Percentiles rank a stretch among this genome's conserved stretches.
Evolutionary conservation across 1,139 yeast species (phyloP).

Genomic region (Candida freyschussii): DNA sequence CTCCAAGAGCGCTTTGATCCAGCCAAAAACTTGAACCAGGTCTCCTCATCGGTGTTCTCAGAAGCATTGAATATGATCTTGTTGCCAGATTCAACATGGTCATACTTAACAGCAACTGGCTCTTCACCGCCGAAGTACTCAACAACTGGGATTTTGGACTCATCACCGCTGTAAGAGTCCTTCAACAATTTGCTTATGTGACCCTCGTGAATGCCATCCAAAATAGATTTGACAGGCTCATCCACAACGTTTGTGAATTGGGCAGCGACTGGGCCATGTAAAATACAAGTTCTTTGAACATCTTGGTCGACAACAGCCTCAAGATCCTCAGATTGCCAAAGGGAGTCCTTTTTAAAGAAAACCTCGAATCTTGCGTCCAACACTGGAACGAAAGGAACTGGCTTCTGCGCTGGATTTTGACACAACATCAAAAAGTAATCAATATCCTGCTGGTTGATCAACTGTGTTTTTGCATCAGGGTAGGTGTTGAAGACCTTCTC

Average conservation of each 20-base stretch:
- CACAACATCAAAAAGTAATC: constrained; percentile 87
- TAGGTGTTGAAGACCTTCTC: constrained; percentile 59
- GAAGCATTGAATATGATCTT: constrained; percentile 45
- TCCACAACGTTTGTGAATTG: constrained; percentile 81
- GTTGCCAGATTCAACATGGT: constrained; percentile 31
- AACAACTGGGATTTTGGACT: constrained; percentile 70
- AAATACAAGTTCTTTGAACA: constrained; percentile 96
- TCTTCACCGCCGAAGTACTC: constrained; percentile 81
- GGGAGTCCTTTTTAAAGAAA: constrained; percentile 96
- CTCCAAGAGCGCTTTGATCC: constrained; percentile 84
- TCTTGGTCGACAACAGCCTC: constrained; percentile 96
- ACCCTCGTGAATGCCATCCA: constrained; percentile 87
- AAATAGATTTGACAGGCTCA: constrained; percentile 87
- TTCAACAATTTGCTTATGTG: constrained; percentile 67
- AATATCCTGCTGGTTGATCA: constrained; percentile 91
- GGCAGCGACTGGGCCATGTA: constrained; percentile 98
- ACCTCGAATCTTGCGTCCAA: constrained; percentile 91
- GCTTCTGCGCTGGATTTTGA: constrained; percentile 84
- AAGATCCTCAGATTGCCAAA: constrained; percentile 98
- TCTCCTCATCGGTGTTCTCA: constrained; percentile 44
- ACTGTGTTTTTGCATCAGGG: constrained; percentile 72
- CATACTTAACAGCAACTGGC: constrained; percentile 38
- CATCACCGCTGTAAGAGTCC: constrained; percentile 70
- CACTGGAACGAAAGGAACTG: constrained; percentile 96
- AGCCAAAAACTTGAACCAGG: constrained; percentile 80